Base-by-base conservation (phyloP, 1,139 yeast species). In the Kodamaea anthophila region DNA sequence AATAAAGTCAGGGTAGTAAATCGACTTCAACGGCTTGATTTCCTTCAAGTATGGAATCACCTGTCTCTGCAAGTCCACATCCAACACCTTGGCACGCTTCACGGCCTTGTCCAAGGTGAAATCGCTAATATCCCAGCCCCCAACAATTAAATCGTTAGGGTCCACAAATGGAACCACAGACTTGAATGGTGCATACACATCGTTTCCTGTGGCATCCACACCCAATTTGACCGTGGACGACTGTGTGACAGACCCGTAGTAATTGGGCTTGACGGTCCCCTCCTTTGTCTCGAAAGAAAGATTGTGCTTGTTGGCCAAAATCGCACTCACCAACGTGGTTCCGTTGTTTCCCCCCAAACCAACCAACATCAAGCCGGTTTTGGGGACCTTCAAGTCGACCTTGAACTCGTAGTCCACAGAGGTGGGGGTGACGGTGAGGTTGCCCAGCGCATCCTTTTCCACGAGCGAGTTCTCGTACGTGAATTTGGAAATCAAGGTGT, bases 291-390 rank as follows among this genome's bases (percentile, higher is more conserved):
- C 77, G 64, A 88, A 88, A 31, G 74, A 61, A 40, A 88, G 60
- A 41, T 82, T 70, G 58, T 83, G 72, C 52, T 83, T 85, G 68
- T 88, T 88, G 38, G 96, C 94, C 45, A 83, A 73, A 32, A 81
- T 71, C 12, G 96, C 81, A 31, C 93, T 87, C 37, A 87, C 74
- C 47, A 88, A 70, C 14, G 97, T 88, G 39, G 96, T 73, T 60
- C 97, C 97, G 53, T 88, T 88, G 70, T 88, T 88, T 62, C 97
- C 97, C 49, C 96, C 97, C 45, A 87, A 71, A 45, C 97, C 97
- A 32, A 88, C 96, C 43, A 88, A 71, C 76, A 88, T 63, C 41
- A 88, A 67, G 52, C 96, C 97, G 33, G 87, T 74, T 61, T 81
- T 86, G 44, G 96, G 95, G 33, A 81, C 78, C 41, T 70, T 72